These are phyloP conservation scores for Thelonectria blattea DNA, from an alignment of 2,329 filamentous ascomycete genomes.

Conservation along the genomic window DNA sequence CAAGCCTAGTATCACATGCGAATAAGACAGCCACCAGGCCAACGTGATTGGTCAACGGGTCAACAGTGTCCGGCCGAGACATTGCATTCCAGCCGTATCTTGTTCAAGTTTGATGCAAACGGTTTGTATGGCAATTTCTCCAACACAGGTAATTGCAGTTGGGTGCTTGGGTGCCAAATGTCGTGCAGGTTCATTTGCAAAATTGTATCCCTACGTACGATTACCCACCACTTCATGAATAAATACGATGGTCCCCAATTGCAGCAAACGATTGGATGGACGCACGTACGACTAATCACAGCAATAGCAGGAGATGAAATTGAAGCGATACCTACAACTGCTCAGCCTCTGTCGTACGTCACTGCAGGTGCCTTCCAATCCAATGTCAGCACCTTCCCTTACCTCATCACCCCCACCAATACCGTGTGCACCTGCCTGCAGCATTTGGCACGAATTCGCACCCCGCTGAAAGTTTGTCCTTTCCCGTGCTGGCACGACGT, in stretches of 20 bases:
- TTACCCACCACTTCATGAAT: neutral
- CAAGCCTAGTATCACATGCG: neutral
- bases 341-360: conserved; percentile 5
- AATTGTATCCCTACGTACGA: neutral
- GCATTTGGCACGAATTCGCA: neutral
- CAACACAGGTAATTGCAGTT: neutral
- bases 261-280: neutral
- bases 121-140: neutral
- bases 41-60: neutral
- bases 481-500: neutral
- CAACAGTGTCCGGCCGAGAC: neutral
- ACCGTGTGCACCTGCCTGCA: too few species aligned
- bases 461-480: neutral
- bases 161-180: neutral
- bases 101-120: neutral
- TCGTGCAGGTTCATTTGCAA: neutral
- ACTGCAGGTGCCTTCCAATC: neutral
- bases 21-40: neutral
- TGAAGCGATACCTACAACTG: neutral
- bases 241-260: neutral
- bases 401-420: neutral
- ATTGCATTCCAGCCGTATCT: neutral
- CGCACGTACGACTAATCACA: neutral
- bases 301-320: neutral
- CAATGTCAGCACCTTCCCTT: neutral